These are phyloP conservation scores for Artemisia annua DNA, from an alignment of 129 eudicot species.

Conservation along the genomic window DNA sequence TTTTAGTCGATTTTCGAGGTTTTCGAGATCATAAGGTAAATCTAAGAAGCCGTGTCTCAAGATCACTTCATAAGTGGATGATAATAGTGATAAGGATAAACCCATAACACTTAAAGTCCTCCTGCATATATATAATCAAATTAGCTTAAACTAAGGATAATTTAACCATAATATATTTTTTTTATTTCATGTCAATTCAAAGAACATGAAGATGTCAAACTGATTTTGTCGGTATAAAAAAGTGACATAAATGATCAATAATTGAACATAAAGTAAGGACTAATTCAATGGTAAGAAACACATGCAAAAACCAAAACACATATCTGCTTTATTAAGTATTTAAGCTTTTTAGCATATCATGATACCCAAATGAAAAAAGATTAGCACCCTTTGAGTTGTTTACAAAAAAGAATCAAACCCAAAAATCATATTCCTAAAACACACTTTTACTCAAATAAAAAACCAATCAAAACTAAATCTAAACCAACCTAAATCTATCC, in stretches of 20 bases:
- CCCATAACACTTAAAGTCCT: conserved; percentile 41
- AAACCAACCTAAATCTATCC: too few relatives aligned
- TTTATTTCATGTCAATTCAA: not conserved
- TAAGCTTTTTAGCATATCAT: not conserved
- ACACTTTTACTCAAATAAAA: not conserved
- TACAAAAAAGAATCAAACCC: not conserved
- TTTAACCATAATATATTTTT: conserved; percentile 1
- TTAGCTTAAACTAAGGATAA: not conserved
- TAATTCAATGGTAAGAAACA: not conserved
- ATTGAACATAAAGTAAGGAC: conserved; percentile 12
- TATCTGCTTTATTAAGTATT: not conserved
- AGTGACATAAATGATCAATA: conserved; percentile 1
- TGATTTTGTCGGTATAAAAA: conserved; percentile 14
- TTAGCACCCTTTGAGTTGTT: not conserved
- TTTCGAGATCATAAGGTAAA: conserved; percentile 32
- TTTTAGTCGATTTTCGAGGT: conserved; percentile 41
- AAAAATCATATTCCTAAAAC: not conserved
- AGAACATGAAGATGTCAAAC: conserved; percentile 27
- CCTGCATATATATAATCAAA: conserved; percentile 22
- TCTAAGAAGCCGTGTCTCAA: conserved; percentile 33
- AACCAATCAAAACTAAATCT: too few relatives aligned
- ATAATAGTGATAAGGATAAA: conserved; percentile 53
- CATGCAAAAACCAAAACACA: conserved; percentile 1
- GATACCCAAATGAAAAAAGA: not conserved
- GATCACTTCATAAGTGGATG: conserved; percentile 57